Evolutionary conservation across 1,284 basidiomycete species (phyloP).

Genomic region (Trichosporon faecale): DNA sequence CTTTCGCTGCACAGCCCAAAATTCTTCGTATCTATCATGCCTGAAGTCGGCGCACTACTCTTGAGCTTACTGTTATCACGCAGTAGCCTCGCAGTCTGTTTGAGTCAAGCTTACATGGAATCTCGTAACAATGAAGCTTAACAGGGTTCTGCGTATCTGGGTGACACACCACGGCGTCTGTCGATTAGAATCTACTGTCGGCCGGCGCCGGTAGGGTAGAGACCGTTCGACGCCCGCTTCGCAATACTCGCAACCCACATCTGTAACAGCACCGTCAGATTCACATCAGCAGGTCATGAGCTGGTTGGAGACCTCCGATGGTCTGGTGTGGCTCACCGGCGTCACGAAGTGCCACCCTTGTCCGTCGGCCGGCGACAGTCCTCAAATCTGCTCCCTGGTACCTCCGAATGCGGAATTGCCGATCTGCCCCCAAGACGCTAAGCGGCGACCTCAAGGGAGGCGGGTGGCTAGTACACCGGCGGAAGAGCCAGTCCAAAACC

Average conservation of each 20-base stretch:
- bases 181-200: too few species aligned
- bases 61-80: not conserved
- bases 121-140: not conserved
- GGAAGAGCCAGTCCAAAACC: not conserved
- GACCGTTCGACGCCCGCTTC: too few species aligned
- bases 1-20: not conserved
- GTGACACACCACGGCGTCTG: too few species aligned
- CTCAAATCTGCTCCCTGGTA: not conserved
- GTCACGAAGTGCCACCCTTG: too few species aligned
- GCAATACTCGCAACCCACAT: too few species aligned
- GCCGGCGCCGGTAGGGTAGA: too few species aligned
- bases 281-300: too few species aligned
- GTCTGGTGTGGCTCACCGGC: too few species aligned
- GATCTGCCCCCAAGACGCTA: not conserved
- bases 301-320: too few species aligned
- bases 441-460: not conserved
- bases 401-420: not conserved
- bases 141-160: not conserved
- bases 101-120: not conserved
- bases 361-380: too few species aligned
- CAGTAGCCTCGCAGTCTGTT: not conserved
- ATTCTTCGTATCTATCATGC: not conserved
- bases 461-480: not conserved
- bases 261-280: too few species aligned
- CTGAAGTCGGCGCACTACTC: not conserved